phyloP scores from a whole-genome alignment of 2,329 filamentous ascomycete genomes.

The Fonsecaea pugnacius region DNA sequence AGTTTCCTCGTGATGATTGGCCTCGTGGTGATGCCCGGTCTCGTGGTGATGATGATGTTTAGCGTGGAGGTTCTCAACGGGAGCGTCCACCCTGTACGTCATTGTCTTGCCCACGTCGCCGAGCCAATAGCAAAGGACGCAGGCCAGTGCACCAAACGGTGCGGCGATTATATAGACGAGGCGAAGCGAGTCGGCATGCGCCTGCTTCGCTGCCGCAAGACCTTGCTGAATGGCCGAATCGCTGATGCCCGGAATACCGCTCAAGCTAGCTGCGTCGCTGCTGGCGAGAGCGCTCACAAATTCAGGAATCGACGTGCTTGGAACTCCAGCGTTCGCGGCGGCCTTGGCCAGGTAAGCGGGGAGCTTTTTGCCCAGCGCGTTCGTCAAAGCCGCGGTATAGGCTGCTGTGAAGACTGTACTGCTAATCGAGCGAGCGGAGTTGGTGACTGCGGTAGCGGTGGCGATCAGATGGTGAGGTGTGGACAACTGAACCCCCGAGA shows the following conservation, averaged over 20 bases:
- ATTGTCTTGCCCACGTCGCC: too few relatives aligned
- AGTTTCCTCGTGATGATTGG: too few relatives aligned
- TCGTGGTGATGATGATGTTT: too few relatives aligned
- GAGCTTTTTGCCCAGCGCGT: constrained; percentile 5
- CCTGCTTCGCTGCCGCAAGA: constrained; percentile 11
- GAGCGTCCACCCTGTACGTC: too few relatives aligned
- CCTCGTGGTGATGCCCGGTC: too few relatives aligned
- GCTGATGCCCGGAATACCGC: not conserved
- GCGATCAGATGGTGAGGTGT: constrained; percentile 14
- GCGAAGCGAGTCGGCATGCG: constrained; percentile 13
- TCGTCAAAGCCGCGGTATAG: constrained; percentile 7
- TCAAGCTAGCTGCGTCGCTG: constrained; percentile 22
- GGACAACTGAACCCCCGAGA: constrained; percentile 11
- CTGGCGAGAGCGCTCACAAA: constrained; percentile 12
- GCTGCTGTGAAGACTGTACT: constrained; percentile 3
- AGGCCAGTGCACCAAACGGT: too few relatives aligned
- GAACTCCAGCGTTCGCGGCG: constrained; percentile 12
- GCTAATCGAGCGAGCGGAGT: not conserved
- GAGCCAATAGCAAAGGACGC: too few relatives aligned
- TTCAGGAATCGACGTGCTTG: not conserved
- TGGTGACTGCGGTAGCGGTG: constrained; percentile 15
- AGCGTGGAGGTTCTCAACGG: too few relatives aligned
- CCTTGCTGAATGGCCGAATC: not conserved
- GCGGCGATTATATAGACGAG: too few relatives aligned
- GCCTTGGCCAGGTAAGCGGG: constrained; percentile 14